Base-by-base conservation (phyloP, 2,329 filamentous ascomycete species). In the Trichoderma hamatum region DNA sequence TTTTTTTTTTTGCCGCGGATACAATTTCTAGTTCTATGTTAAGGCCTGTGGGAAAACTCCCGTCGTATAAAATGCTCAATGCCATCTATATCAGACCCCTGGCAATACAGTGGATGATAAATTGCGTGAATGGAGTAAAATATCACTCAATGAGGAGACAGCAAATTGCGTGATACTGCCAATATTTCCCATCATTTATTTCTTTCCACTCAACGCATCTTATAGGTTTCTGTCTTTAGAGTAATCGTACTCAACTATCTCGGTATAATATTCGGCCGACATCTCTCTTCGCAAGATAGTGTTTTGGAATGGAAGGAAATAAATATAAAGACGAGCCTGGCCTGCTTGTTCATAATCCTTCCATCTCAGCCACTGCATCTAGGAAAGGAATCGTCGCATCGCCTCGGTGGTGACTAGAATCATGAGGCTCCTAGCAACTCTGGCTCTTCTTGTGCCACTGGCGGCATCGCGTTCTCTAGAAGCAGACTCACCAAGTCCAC, bases 81-180 rank as follows among this genome's bases (percentile, higher is more conserved):
- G 24, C 9, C 49, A 56, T 56, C n/a, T 21, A 30, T 30, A 39
- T 19, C 5, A 32, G 19, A 34, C 49, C 62, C 62, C 62, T 65
- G 62, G 36, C 34, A 26, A 5, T 34, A 9, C 54, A 34, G 26
- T 21, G 54, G 26, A 32, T 16, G 16, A 56, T 28, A 13, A 28
- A 65, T 65, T 56, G 62, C 62, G 62, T 30, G 14, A 56, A 65
- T 34, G 51, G 36, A 65, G 62, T 36, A 19, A n/a, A 32, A 43
- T 46, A 65, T 65, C n/a, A 56, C 62, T 56, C 62, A 65, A 65
- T 65, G 62, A 65, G 62, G 62, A 65, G 62, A 24, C 19, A 10
- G 13, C 5, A n/a, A 14, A 65, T 65, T 56, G 62, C 52, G 62
- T 65, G 52, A 65, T 65, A 56, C 10, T 28, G 16, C 19, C 36